These are phyloP conservation scores for Linnemannia zychae DNA, from an alignment of 192 early-diverging fungal species.

Conservation along the genomic window DNA sequence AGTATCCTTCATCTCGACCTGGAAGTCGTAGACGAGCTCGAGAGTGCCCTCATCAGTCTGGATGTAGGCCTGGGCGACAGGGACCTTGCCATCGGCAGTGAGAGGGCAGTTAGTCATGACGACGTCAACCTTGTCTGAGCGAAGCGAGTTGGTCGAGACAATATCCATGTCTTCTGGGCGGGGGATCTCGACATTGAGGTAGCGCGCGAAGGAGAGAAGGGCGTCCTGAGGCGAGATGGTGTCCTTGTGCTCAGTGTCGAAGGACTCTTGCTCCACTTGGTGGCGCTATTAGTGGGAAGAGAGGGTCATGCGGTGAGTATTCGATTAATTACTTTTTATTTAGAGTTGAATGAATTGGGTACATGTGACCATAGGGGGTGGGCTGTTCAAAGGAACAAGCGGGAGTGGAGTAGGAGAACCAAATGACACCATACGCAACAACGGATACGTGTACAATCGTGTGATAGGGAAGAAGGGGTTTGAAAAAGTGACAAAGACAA, in stretches of 20 bases:
- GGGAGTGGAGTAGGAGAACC: neutral
- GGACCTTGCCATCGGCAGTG: constrained; percentile 65
- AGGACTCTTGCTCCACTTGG: neutral
- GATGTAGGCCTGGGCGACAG: constrained; percentile 75
- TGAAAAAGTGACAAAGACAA: neutral
- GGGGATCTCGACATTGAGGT: constrained; percentile 71
- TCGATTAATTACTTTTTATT: neutral
- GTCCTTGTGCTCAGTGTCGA: constrained; percentile 36
- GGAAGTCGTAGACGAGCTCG: constrained; percentile 86
- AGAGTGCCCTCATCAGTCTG: constrained; percentile 69
- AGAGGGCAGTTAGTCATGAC: constrained; percentile 66
- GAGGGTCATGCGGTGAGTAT: neutral
- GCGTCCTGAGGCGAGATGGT: constrained; percentile 75
- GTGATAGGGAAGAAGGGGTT: neutral
- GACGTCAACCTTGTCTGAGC: constrained; percentile 50
- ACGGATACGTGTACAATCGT: constrained; percentile 6
- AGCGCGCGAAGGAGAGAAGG: constrained; percentile 72
- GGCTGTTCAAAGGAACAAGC: neutral
- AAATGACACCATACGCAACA: constrained; percentile 1
- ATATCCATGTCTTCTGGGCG: constrained; percentile 59
- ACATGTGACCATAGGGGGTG: neutral
- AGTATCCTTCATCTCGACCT: constrained; percentile 79
- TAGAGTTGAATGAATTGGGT: neutral
- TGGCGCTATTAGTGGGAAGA: constrained; percentile 11
- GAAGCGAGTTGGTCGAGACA: constrained; percentile 55